phyloP scores from a whole-genome alignment of 148 eudicot genomes.

The Vaccinium myrtillus region DNA sequence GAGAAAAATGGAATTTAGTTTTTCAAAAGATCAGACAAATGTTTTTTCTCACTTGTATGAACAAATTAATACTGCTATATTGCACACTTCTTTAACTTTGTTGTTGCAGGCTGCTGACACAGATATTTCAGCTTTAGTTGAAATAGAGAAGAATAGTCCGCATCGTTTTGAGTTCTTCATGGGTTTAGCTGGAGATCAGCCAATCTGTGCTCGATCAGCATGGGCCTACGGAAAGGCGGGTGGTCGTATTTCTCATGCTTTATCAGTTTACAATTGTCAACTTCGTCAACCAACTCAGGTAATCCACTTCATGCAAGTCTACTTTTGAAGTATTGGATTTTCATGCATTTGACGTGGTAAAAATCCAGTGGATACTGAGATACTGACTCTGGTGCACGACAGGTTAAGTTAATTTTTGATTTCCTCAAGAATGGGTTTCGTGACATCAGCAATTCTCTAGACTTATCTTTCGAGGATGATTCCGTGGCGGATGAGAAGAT shows the following conservation, averaged over 20 bases:
- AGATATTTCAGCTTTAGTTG: constrained; percentile 92
- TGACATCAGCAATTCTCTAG: constrained; percentile 87
- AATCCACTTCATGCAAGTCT: neutral
- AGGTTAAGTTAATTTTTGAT: constrained; percentile 91
- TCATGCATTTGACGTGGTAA: neutral
- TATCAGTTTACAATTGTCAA: constrained; percentile 93
- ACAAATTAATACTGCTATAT: too few relatives aligned
- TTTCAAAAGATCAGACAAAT: too few relatives aligned
- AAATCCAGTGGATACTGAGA: constrained; percentile 13
- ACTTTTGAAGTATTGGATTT: neutral
- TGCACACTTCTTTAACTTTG: constrained; percentile 12
- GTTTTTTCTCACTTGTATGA: too few relatives aligned
- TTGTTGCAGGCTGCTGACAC: constrained; percentile 86
- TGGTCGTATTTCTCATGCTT: constrained; percentile 94
- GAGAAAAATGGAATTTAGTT: too few relatives aligned
- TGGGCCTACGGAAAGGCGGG: constrained; percentile 98
- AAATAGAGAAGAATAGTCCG: constrained; percentile 92
- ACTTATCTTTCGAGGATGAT: constrained; percentile 85
- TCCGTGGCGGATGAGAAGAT: constrained; percentile 97
- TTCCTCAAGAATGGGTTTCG: constrained; percentile 81
- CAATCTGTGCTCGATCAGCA: constrained; percentile 98
- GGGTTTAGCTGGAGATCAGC: constrained; percentile 94
- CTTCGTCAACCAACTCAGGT: constrained; percentile 95
- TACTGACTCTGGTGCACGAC: constrained; percentile 23
- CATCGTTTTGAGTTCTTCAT: constrained; percentile 99